These are phyloP conservation scores for Aspergillus hortae DNA, from an alignment of 2,329 filamentous ascomycete genomes.

Conservation along the genomic window DNA sequence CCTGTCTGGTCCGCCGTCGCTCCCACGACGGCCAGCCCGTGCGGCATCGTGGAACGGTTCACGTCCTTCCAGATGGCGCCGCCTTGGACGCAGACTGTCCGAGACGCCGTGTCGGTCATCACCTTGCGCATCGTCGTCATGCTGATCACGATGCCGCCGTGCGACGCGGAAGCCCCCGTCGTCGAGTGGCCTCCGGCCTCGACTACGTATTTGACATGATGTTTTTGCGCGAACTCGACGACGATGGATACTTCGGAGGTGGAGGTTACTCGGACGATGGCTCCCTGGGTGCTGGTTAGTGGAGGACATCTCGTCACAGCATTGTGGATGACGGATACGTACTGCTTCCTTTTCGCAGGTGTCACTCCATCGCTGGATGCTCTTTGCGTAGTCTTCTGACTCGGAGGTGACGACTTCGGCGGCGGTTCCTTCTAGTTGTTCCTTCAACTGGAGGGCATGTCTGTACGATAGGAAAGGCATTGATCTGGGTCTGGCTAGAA, in stretches of 20 bases:
- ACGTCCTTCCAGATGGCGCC: conserved; percentile 55
- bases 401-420: conserved; percentile 9
- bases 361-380: conserved; percentile 12
- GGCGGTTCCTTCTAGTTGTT: conserved; percentile 7
- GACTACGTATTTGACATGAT: conserved; percentile 51
- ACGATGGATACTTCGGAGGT: conserved; percentile 5
- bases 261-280: conserved; percentile 11
- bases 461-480: conserved; percentile 11
- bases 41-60: conserved; percentile 48
- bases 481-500: too few relatives aligned
- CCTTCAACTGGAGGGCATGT: conserved; percentile 6
- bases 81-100: conserved; percentile 50
- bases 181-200: conserved; percentile 57
- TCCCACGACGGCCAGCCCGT: conserved; percentile 56
- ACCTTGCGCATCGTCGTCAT: conserved; percentile 51
- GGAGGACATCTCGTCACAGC: neutral
- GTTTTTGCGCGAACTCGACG: conserved; percentile 44
- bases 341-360: conserved; percentile 12
- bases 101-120: conserved; percentile 43
- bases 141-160: conserved; percentile 56
- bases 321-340: neutral
- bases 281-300: conserved; percentile 6
- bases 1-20: conserved; percentile 60
- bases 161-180: conserved; percentile 47
- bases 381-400: conserved; percentile 6